Conservation (phyloP, 495 filamentous ascomycete genomes). For the Daldinia concentrica region DNA sequence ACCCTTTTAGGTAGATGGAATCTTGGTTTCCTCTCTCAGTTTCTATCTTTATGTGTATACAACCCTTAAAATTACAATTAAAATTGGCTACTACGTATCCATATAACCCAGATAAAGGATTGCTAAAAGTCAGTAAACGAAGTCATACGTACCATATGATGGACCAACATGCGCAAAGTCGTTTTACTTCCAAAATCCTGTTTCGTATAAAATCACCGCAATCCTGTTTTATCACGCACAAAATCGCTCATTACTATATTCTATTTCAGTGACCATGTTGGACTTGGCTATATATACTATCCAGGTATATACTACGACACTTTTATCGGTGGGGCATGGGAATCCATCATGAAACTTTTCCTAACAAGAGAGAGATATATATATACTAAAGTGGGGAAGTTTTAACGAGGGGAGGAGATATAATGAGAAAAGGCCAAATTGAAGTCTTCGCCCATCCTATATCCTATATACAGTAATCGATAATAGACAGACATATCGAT, state of each 20-base stretch:
- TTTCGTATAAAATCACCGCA: neutral
- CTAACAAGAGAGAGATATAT: neutral
- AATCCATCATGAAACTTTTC: neutral
- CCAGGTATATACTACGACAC: neutral
- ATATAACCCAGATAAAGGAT: too few species aligned
- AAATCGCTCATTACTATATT: neutral
- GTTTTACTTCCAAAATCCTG: neutral
- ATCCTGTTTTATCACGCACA: neutral
- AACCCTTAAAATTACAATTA: too few species aligned
- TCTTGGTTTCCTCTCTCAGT: too few species aligned
- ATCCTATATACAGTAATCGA: constrained; percentile 8
- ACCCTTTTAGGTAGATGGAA: too few species aligned
- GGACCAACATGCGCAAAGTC: neutral
- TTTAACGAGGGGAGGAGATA: neutral
- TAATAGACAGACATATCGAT: neutral
- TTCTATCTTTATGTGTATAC: too few species aligned
- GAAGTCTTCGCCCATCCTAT: neutral
- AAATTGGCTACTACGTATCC: too few species aligned
- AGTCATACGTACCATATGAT: neutral
- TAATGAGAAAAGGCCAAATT: neutral
- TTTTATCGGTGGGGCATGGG: neutral
- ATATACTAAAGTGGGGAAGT: neutral
- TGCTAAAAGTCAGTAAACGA: neutral
- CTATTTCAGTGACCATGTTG: neutral
- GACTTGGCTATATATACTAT: neutral